phyloP scores from a whole-genome alignment of 306 rosid species.

The Dalbergia cochinchinensis region DNA sequence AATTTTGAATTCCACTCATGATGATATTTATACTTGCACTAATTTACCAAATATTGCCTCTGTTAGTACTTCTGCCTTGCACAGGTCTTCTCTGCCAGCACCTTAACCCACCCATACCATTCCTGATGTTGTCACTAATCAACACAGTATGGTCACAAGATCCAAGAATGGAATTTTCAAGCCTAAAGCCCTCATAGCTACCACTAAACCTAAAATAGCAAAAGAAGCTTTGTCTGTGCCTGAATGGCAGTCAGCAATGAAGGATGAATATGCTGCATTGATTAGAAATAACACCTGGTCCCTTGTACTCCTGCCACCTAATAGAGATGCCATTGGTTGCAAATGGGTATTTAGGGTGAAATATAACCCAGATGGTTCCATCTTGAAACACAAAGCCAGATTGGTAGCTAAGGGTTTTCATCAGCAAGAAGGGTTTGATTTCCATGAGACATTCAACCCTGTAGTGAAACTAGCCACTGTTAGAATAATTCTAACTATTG shows the following conservation, averaged over 20 bases:
- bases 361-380: not conserved
- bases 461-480: not conserved
- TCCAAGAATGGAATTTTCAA: not conserved
- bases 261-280: not conserved
- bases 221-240: not conserved
- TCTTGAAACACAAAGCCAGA: not conserved
- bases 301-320: fast-evolving
- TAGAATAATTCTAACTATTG: not conserved
- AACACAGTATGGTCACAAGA: not conserved
- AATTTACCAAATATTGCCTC: no score
- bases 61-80: no score
- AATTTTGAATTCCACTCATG: no score
- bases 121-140: fast-evolving
- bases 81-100: fast-evolving
- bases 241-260: not conserved
- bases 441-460: not conserved
- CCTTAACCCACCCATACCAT: no score
- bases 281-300: not conserved
- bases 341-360: not conserved
- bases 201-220: not conserved
- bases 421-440: not conserved
- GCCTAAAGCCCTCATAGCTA: not conserved
- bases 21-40: no score
- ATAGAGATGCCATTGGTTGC: not conserved
- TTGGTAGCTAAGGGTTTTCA: not conserved